Evolutionary conservation across 2,329 filamentous ascomycete species (phyloP), one percentile per base, ranked within the genome.

Genomic region (Penicillium sp.): DNA sequence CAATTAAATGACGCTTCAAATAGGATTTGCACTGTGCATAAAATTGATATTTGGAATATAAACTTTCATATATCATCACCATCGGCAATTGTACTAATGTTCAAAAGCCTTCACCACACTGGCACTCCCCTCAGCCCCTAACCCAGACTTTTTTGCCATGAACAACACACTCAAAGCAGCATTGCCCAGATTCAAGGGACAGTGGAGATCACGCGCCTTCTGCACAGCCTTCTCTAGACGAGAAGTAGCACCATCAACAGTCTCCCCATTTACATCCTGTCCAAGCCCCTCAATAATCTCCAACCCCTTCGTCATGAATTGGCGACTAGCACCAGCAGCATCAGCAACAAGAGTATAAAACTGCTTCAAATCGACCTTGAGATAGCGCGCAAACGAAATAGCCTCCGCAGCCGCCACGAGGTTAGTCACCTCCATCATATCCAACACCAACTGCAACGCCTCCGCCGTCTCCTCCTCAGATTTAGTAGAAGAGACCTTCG

Each of bases 371-470:
- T 81, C 77, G 19, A 80, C 74, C 0, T 76, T 74, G 6, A 82
- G 73, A 49, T 75, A 66, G 13, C 75, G 74, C 49, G 79, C 79
- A 63, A 81, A 81, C 0, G 76, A 70, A 63, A 82, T 74, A 10
- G 77, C 79, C 60, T 82, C 80, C 0, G 80, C 77, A 0, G 78
- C 77, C 0, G 79, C 78, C 10, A 78, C 77, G n/a, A 81, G 75
- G 59, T 81, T 80, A 15, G 81, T 77, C n/a, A 77, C 74, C 19
- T 71, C 67, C 60, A 81, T 76, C 35, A 81, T 63, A 51, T 80
- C 75, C 51, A 70, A 73, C 58, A 74, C 77, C 58, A 80, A 71
- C 52, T 77, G 72, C 27, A 75, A 69, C 33, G 75, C 72, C 4
- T 73, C 70, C 7, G 67, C 61, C 5, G 70, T 64, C 51, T 73